These are phyloP conservation scores for Aphanomyces astaci DNA, from an alignment of 352 stramenopile genomes.

Conservation along the genomic window DNA sequence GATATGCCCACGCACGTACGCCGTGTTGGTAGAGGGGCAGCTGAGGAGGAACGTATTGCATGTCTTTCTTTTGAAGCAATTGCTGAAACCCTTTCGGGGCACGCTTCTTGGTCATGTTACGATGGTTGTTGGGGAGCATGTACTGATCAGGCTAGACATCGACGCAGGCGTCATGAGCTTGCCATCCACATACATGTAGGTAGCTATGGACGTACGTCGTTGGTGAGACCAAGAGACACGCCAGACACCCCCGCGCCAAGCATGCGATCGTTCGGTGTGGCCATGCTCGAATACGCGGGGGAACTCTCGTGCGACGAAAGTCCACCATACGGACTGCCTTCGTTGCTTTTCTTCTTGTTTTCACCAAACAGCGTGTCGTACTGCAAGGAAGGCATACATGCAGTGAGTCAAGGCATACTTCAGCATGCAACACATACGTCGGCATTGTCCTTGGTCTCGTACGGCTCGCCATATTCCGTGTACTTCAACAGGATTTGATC, in stretches of 20 bases:
- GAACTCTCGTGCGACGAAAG: slow-evolving; percentile 28
- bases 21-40: slow-evolving; percentile 60
- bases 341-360: slow-evolving; percentile 47
- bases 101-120: slow-evolving; percentile 46
- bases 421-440: slow-evolving; percentile 37
- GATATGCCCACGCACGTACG: slow-evolving; percentile 28
- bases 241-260: slow-evolving; percentile 25
- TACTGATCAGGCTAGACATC: slow-evolving; percentile 44
- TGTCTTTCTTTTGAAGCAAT: slow-evolving; percentile 67
- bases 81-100: slow-evolving; percentile 72
- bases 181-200: too few species aligned
- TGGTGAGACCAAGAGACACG: slow-evolving; percentile 42
- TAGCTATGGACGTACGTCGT: slow-evolving; percentile 30
- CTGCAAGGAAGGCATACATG: too few species aligned
- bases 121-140: slow-evolving; percentile 37
- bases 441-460: slow-evolving; percentile 77
- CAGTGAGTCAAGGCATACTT: too few species aligned
- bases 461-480: slow-evolving; percentile 75
- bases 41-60: slow-evolving; percentile 51
- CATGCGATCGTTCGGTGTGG: slow-evolving; percentile 26
- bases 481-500: slow-evolving; percentile 83
- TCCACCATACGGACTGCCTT: slow-evolving; percentile 17
- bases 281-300: slow-evolving; percentile 37
- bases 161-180: too few species aligned
- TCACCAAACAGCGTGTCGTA: slow-evolving; percentile 80